Conservation (phyloP, 2,329 filamentous ascomycete genomes). For the Byssoonygena ceratinophila region DNA sequence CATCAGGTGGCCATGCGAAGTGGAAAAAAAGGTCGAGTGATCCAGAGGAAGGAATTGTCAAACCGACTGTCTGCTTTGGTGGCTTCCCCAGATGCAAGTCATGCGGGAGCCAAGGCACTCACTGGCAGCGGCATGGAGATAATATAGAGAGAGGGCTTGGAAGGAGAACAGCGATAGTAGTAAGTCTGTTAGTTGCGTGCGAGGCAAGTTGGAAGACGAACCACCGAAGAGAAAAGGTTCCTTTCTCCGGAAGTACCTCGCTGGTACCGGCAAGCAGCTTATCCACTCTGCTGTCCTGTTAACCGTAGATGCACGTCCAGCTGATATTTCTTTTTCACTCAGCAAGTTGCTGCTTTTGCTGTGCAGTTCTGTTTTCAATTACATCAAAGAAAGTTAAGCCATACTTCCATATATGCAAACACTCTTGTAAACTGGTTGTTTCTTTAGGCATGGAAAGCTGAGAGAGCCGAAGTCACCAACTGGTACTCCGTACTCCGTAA, state of each 20-base stretch:
- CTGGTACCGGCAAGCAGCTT: not conserved
- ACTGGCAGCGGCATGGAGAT: not conserved
- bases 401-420: no score
- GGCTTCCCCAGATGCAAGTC: not conserved
- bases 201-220: not conserved
- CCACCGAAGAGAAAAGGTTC: not conserved
- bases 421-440: no score
- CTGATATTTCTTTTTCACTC: no score
- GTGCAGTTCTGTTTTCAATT: no score
- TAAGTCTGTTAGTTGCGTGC: not conserved
- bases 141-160: not conserved
- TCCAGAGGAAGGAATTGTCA: not conserved
- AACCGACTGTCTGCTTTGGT: not conserved
- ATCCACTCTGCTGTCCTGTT: not conserved
- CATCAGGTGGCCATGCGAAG: constrained; percentile 1
- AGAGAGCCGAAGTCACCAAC: no score
- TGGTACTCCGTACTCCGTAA: not conserved
- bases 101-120: not conserved
- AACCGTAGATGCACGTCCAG: no score
- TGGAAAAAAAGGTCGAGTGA: not conserved
- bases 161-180: not conserved
- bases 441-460: no score
- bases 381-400: no score
- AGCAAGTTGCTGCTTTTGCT: no score
- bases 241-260: not conserved